A percentile compares a stretch with the other conserved stretches of the same genome.
phyloP scores from a whole-genome alignment of 176 grass and related monocot genomes.

The Oryza glumipatula region DNA sequence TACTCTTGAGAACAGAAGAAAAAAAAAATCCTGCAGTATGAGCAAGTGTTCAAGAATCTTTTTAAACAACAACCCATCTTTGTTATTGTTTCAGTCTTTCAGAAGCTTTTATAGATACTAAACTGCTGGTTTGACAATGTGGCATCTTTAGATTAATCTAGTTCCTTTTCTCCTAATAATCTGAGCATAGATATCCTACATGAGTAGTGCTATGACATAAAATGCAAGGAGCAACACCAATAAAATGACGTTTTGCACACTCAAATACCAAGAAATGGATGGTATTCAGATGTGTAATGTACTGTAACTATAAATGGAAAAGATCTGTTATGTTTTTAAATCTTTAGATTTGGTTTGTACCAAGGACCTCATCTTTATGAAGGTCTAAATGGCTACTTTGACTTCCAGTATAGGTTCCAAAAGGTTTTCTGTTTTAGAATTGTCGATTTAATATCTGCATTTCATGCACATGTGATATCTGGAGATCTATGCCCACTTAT shows the following conservation, averaged over 20 bases:
- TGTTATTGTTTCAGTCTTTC: neutral
- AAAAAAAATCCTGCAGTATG: neutral
- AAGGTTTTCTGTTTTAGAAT: slow-evolving; percentile 6
- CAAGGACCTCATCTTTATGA: neutral
- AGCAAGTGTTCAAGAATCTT: neutral
- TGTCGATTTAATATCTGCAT: neutral
- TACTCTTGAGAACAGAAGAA: neutral
- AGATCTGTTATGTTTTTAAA: neutral
- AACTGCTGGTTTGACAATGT: neutral
- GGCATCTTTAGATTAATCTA: neutral
- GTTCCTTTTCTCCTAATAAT: slow-evolving; percentile 10
- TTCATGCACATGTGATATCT: slow-evolving; percentile 8
- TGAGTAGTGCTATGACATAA: neutral
- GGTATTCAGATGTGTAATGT: neutral
- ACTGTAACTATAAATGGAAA: neutral
- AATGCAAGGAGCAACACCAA: neutral
- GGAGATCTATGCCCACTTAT: neutral
- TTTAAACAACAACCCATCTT: neutral
- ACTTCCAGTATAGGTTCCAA: neutral
- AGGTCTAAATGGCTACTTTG: neutral
- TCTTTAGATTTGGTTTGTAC: neutral
- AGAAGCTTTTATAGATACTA: slow-evolving; percentile 3
- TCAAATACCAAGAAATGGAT: neutral
- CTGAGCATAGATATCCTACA: neutral
- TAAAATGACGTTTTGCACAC: neutral